A percentile compares a stretch with the other conserved stretches of the same genome.
Evolutionary conservation across 2,329 filamentous ascomycete genomes (phyloP).

Genomic region (Verticillium tricorpus): DNA sequence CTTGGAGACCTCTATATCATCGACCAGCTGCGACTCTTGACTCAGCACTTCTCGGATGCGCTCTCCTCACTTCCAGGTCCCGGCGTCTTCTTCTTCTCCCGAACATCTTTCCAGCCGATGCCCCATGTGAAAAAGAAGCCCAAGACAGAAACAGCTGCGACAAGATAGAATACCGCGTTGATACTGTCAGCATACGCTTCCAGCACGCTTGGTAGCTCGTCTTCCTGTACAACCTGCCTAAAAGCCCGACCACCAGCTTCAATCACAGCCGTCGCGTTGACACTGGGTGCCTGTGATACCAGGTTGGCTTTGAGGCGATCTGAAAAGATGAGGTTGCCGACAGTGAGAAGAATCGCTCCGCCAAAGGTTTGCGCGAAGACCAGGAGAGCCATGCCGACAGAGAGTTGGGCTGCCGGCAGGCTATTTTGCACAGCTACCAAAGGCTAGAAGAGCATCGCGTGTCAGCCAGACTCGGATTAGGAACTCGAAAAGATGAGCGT

Average conservation of each 20-base stretch:
- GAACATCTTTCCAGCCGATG: constrained; percentile 41
- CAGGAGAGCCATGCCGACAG: constrained; percentile 22
- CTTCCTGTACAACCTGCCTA: constrained; percentile 21
- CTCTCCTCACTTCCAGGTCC: background rate
- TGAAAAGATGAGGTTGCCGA: constrained; percentile 16
- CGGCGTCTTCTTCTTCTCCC: constrained; percentile 22
- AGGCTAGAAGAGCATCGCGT: constrained; percentile 25
- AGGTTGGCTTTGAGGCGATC: constrained; percentile 2
- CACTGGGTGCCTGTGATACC: constrained; percentile 19
- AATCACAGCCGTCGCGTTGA: constrained; percentile 28
- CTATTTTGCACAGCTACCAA: constrained; percentile 24
- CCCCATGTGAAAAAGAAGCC: constrained; percentile 33
- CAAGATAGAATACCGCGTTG: constrained; percentile 21
- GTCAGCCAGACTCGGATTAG: constrained; percentile 29
- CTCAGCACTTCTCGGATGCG: constrained; percentile 4
- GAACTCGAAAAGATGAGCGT: constrained; percentile 24
- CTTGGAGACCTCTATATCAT: no score
- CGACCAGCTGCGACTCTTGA: no score
- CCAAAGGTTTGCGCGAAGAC: constrained; percentile 39
- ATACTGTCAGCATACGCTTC: constrained; percentile 34
- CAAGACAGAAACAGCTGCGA: constrained; percentile 22
- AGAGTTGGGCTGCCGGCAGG: constrained; percentile 15
- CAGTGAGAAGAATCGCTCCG: constrained; percentile 41
- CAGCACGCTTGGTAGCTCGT: constrained; percentile 29
- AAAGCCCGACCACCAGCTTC: constrained; percentile 37